phyloP scores from a whole-genome alignment of 2,329 filamentous ascomycete species.

The Penicillium sp. region DNA sequence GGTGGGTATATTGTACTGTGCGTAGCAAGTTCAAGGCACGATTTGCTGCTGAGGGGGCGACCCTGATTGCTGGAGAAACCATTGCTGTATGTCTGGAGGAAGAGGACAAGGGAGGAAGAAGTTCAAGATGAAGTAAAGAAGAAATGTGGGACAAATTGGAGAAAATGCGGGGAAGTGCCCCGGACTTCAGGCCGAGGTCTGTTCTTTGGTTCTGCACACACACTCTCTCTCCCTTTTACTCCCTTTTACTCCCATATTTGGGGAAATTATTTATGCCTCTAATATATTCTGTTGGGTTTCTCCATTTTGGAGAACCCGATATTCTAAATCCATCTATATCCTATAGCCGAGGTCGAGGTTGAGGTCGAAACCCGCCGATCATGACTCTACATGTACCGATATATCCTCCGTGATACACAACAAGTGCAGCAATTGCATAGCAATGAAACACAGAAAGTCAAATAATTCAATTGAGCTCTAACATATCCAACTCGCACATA shows the following conservation, averaged over 20 bases:
- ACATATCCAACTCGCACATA: not conserved
- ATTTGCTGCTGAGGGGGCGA: constrained; percentile 47
- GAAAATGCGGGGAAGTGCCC: constrained; percentile 18
- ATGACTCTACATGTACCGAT: not conserved
- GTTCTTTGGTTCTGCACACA: not conserved
- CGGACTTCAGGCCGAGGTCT: constrained; percentile 25
- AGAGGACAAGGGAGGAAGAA: not conserved
- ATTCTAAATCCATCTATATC: not conserved
- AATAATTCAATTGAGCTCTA: not conserved
- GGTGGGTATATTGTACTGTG: constrained; percentile 87
- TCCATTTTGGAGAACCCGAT: not conserved
- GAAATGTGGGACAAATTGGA: constrained; percentile 19
- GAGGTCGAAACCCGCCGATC: not conserved
- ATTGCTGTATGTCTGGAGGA: constrained; percentile 18
- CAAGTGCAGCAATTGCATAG: not conserved
- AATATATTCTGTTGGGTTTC: not conserved
- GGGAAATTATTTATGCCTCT: not conserved
- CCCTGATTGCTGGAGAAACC: constrained; percentile 41
- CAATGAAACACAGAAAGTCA: not conserved
- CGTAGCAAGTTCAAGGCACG: constrained; percentile 63
- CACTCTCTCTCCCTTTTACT: not conserved
- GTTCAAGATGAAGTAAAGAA: constrained; percentile 4
- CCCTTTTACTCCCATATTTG: not conserved
- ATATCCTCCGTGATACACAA: not conserved
- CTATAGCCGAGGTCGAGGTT: constrained; percentile 5